A percentile compares a stretch with the other conserved stretches of the same genome.
These are phyloP conservation scores for Aspergillus sergii DNA, from an alignment of 2,329 filamentous ascomycete genomes.

Conservation along the genomic window DNA sequence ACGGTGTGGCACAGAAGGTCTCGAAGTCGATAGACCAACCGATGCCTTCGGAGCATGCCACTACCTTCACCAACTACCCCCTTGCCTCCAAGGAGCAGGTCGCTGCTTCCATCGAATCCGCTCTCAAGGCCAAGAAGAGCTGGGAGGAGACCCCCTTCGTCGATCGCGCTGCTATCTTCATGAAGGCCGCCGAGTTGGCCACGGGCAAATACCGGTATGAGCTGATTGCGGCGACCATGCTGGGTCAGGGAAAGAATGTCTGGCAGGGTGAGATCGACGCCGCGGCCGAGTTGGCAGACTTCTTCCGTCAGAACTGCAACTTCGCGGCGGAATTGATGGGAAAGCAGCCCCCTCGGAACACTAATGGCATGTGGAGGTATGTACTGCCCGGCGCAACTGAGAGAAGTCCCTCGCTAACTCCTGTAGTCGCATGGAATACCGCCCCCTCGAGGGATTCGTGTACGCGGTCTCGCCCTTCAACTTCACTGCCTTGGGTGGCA, in stretches of 20 bases:
- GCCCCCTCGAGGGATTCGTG: slow-evolving; percentile 89
- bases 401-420: neutral
- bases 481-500: slow-evolving; percentile 91
- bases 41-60: slow-evolving; percentile 37
- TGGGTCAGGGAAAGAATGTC: slow-evolving; percentile 94
- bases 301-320: slow-evolving; percentile 66
- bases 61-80: slow-evolving; percentile 77
- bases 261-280: slow-evolving; percentile 97
- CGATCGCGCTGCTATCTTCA: slow-evolving; percentile 85
- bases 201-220: slow-evolving; percentile 90
- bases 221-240: slow-evolving; percentile 90
- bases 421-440: slow-evolving; percentile 74
- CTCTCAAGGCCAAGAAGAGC: slow-evolving; percentile 75
- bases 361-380: slow-evolving; percentile 81
- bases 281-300: slow-evolving; percentile 86
- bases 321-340: slow-evolving; percentile 86
- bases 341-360: slow-evolving; percentile 80
- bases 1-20: slow-evolving; percentile 29
- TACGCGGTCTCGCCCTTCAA: slow-evolving; percentile 95
- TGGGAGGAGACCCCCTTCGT: slow-evolving; percentile 87
- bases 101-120: slow-evolving; percentile 74
- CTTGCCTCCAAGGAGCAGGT: slow-evolving; percentile 76
- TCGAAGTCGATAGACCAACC: slow-evolving; percentile 30
- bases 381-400: slow-evolving; percentile 12
- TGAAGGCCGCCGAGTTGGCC: slow-evolving; percentile 90